Evolutionary conservation across 176 grass and related monocot genomes (phyloP), one percentile per base, ranked within the genome.

Genomic region (Bothriochloa decipiens): DNA sequence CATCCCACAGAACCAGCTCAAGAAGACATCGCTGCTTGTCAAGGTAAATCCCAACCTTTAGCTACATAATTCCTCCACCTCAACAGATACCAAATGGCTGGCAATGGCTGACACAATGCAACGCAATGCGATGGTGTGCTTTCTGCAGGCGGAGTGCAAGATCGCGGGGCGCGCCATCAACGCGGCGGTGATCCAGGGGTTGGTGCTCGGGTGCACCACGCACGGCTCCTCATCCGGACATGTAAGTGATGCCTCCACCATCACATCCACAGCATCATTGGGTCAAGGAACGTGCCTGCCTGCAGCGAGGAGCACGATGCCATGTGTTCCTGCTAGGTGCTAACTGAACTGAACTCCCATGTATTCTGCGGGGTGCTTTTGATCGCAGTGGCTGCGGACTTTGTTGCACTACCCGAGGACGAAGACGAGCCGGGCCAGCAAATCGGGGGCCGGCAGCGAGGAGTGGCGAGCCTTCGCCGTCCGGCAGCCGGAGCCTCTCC

Each of bases 351-450:
- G 29, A 32, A 32, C 29, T 32, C 29, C 29, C 29, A 32, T 32
- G 29, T 32, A 32, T 32, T 32, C 29, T 55, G 4, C 5, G 17
- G 52, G 68, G 42, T 64, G 36, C 70, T 79, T 86, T 84, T 79
- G 47, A 61, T 17, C 6, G 76, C 66, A 98, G 95, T 98, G 95
- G 95, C 84, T 98, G 63, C 76, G 85, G 87, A 74, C 87, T 29
- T 87, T 98, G 81, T 89, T 98, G 63, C 90, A 93, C 26, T 88
- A 93, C n/a, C 86, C 92, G 27, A 95, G 86, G 88, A 85, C 91
- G 52, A 98, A 91, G 88, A 92, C 77, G 82, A 88, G 80, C 82
- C 84, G 86, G 40, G 80, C 49, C 77, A 88, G 65, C 84, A 97
- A 91, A 77, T 32, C 29, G 29, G 29, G 29, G 29, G 91, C 76